phyloP scores from a whole-genome alignment of 306 rosid species.

The Cicer arietinum region DNA sequence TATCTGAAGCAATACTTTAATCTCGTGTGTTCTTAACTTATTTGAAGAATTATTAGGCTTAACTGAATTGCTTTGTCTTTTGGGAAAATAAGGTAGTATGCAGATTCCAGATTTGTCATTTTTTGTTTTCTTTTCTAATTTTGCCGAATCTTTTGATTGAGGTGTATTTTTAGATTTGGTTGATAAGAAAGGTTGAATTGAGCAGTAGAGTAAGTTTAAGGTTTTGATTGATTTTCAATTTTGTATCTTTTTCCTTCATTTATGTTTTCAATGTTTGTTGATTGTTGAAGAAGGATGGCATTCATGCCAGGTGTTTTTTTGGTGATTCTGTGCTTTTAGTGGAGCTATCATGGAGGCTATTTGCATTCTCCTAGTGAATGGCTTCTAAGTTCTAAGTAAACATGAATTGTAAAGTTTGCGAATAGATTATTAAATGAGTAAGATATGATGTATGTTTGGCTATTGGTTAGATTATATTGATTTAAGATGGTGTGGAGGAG shows the following conservation, averaged over 20 bases:
- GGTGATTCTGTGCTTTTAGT: slow-evolving; percentile 28
- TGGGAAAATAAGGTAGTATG: slow-evolving; percentile 26
- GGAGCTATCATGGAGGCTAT: background rate
- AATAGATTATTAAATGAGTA: slow-evolving; percentile 32
- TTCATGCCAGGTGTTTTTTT: background rate
- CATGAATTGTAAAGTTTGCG: background rate
- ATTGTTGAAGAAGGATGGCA: slow-evolving; percentile 25
- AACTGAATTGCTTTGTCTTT: slow-evolving; percentile 20
- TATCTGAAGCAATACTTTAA: slow-evolving; percentile 31
- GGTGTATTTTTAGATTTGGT: slow-evolving; percentile 19
- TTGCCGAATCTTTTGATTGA: slow-evolving; percentile 19
- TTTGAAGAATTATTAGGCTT: slow-evolving; percentile 22
- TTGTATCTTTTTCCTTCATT: background rate
- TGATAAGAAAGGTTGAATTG: slow-evolving; percentile 3
- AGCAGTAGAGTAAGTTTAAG: slow-evolving; percentile 11
- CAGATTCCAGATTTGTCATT: background rate
- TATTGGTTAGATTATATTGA: slow-evolving; percentile 9
- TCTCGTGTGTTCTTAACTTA: slow-evolving; percentile 7
- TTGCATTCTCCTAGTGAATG: background rate
- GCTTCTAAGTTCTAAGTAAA: background rate
- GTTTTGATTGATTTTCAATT: slow-evolving; percentile 24
- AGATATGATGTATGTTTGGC: slow-evolving; percentile 27
- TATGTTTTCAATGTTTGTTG: background rate
- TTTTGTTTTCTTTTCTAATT: background rate
- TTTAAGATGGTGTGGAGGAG: slow-evolving; percentile 12